Evolutionary conservation across 2,329 filamentous ascomycete species (phyloP), one percentile per base, ranked within the genome.

Genomic region (Tetracladium maxilliforme): DNA sequence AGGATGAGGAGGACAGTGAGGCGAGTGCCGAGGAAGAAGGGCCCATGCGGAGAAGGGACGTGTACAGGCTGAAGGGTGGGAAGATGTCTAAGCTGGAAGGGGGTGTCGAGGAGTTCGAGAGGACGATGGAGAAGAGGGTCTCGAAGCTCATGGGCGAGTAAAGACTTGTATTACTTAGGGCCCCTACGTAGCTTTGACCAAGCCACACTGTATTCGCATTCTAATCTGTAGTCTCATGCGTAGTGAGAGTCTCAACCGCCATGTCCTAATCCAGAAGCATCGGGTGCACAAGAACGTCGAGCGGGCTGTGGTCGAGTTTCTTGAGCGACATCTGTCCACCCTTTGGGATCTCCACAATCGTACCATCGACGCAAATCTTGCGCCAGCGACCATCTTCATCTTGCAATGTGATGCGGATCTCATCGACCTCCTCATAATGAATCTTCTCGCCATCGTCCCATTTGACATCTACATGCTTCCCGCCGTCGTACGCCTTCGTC

Each of bases 281-380:
- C n/a, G n/a, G 23, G 55, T 79, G 43, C 64, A 72, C 43, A 74
- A 62, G 49, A 56, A 61, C 31, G 69, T 69, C 18, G 47, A 50
- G 32, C 62, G 57, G 41, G 44, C 61, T 37, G 21, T 47, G 30
- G 34, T 47, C 42, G 14, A 65, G 58, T 40, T 53, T 64, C 33
- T 47, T 49, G 1, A 93, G 63, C 30, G 70, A 65, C 48, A 92
- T 67, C 60, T 69, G 75, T 0, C 84, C 84, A 3, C 64, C 71
- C 25, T 58, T 47, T 12, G 78, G 75, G 1, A 93, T 54, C 30
- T 69, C 64, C 4, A 94, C 69, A 39, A 92, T 92, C 26, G 77
- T 83, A 4, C 87, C 87, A 48, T 95, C 87, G n/a, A 95, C 61
- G 45, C 87, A 95, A 10, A 92, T 66, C 41, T 86, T 70, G 32